These are phyloP conservation scores for Geum urbanum DNA, from an alignment of 306 rosid genomes.

Conservation along the genomic window DNA sequence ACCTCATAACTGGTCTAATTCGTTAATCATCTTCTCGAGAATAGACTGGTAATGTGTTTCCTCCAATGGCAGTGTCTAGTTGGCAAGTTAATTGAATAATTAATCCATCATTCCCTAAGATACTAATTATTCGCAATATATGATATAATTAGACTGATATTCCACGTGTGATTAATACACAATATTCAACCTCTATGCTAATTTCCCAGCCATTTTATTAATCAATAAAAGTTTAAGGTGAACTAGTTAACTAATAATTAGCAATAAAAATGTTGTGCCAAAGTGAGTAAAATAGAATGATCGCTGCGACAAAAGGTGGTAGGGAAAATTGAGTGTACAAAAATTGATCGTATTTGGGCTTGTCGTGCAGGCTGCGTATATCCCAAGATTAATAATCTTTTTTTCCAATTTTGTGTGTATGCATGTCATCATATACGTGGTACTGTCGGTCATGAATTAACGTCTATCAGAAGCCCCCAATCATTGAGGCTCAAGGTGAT, in stretches of 20 bases:
- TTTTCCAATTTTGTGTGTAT: background rate
- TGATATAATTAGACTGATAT: background rate
- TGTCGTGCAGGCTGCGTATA: slow-evolving; percentile 43
- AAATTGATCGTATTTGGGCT: slow-evolving; percentile 25
- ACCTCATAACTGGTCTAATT: too few relatives aligned
- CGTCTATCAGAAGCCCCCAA: slow-evolving; percentile 23
- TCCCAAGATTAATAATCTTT: slow-evolving; percentile 21
- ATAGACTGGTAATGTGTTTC: too few relatives aligned
- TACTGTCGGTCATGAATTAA: slow-evolving; percentile 42
- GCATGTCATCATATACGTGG: slow-evolving; percentile 31
- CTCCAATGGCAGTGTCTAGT: too few relatives aligned
- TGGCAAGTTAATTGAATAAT: too few relatives aligned
- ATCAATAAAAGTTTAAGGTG: background rate
- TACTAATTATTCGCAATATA: too few relatives aligned
- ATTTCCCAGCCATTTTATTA: background rate
- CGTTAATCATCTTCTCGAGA: too few relatives aligned
- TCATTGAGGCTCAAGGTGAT: slow-evolving; percentile 20
- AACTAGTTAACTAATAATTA: background rate
- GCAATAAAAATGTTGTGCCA: background rate
- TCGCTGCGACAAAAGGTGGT: slow-evolving; percentile 6
- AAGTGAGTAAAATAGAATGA: background rate
- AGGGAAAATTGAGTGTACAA: slow-evolving; percentile 27
- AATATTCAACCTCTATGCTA: slow-evolving; percentile 25
- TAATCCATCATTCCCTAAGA: too few relatives aligned
- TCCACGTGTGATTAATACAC: slow-evolving; percentile 30